phyloP scores from a whole-genome alignment of 139 green algal genomes.

The Coelastrella sp. region DNA sequence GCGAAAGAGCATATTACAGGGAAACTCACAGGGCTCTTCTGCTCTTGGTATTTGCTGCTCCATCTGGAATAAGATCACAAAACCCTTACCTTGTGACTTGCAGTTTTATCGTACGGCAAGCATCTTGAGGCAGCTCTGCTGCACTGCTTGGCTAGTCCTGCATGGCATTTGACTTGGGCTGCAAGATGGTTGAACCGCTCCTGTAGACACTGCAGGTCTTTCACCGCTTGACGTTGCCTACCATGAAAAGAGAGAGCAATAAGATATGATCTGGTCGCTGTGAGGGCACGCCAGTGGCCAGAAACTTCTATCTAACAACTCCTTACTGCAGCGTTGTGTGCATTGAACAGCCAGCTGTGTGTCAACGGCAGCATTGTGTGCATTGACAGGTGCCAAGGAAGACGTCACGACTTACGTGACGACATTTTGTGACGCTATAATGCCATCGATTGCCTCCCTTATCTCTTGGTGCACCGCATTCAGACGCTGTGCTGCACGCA shows the following conservation, averaged over 20 bases:
- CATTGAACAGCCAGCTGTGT: background rate
- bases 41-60: no score
- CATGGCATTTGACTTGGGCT: background rate
- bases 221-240: background rate
- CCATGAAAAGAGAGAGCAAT: background rate
- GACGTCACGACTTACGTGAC: background rate
- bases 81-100: constrained; percentile 1
- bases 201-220: background rate
- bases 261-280: background rate
- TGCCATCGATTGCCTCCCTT: background rate
- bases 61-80: no score
- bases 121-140: constrained; percentile 7
- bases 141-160: background rate
- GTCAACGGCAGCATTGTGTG: no score
- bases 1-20: no score
- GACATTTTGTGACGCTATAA: background rate
- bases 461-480: constrained; percentile 9
- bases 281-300: background rate
- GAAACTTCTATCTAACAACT: background rate
- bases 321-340: no score
- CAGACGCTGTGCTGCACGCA: background rate
- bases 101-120: background rate
- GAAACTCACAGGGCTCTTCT: no score
- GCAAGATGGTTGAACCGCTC: constrained; percentile 4
- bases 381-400: background rate